Evolutionary conservation across 805 yeast genomes (phyloP).

Genomic region (Pichia nakasei): DNA sequence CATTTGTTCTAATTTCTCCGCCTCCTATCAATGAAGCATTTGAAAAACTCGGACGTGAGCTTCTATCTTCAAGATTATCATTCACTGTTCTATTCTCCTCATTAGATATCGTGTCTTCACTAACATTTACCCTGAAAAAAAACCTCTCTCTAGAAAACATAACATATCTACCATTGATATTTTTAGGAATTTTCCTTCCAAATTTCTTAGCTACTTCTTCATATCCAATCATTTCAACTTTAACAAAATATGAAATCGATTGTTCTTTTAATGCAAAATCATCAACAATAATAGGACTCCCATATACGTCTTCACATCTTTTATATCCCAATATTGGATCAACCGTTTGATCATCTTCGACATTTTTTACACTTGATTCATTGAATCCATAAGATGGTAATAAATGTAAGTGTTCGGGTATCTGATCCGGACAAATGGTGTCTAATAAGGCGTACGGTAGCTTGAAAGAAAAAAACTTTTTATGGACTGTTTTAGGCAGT

Average conservation of each 20-base stretch:
- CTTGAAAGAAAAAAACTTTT: slow-evolving; percentile 48
- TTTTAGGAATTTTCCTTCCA: slow-evolving; percentile 10
- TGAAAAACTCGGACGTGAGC: too few species aligned
- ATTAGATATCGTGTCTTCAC: neutral
- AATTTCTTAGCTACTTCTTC: slow-evolving; percentile 15
- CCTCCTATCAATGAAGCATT: too few species aligned
- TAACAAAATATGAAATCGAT: slow-evolving; percentile 42
- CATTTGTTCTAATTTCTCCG: neutral
- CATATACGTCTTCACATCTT: slow-evolving; percentile 29
- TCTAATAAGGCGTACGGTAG: slow-evolving; percentile 46
- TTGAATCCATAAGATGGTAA: slow-evolving; percentile 34
- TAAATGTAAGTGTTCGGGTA: slow-evolving; percentile 25
- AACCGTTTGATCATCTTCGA: slow-evolving; percentile 17
- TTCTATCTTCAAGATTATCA: too few species aligned
- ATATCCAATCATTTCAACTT: slow-evolving; percentile 44
- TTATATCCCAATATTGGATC: slow-evolving; percentile 45
- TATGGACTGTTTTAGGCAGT: slow-evolving; percentile 37
- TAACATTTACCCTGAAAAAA: slow-evolving; percentile 14
- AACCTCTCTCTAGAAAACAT: slow-evolving; percentile 10
- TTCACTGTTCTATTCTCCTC: neutral
- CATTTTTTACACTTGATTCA: slow-evolving; percentile 7
- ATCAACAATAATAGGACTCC: slow-evolving; percentile 42
- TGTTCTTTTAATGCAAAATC: slow-evolving; percentile 34
- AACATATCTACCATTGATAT: slow-evolving; percentile 13
- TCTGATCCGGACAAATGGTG: slow-evolving; percentile 39